Conservation (phyloP, 345 rosid species). For the Odontarrhena argentea region DNA sequence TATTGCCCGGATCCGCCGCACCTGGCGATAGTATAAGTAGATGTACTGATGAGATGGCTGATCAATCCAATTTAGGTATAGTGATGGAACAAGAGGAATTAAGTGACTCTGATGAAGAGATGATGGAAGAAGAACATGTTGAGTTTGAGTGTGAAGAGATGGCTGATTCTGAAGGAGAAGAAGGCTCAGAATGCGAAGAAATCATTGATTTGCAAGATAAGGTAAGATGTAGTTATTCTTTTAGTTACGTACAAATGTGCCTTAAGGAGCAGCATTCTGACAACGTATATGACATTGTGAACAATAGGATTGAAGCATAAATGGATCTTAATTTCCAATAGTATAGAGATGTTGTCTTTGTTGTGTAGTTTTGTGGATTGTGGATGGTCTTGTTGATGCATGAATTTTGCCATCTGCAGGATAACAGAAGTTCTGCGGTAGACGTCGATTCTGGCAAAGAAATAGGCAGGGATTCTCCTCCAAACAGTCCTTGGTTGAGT, state of each 20-base stretch:
- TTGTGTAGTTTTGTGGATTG: constrained; percentile 26
- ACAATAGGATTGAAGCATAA: constrained; percentile 10
- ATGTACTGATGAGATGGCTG: constrained; percentile 50
- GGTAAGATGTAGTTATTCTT: constrained; percentile 45
- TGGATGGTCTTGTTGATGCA: constrained; percentile 28
- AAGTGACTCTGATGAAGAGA: constrained; percentile 93
- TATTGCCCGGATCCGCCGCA: constrained; percentile 36
- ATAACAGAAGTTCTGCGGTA: constrained; percentile 35
- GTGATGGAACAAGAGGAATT: constrained; percentile 99
- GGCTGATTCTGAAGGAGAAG: constrained; percentile 96
- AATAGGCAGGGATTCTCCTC: constrained; percentile 48
- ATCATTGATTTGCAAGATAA: constrained; percentile 48
- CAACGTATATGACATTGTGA: constrained; percentile 26
- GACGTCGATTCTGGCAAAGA: constrained; percentile 46
- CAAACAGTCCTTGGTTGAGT: constrained; percentile 72
- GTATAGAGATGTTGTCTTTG: constrained; percentile 17
- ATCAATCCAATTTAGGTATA: constrained; percentile 72
- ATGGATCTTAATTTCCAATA: constrained; percentile 23
- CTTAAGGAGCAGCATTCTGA: constrained; percentile 11
- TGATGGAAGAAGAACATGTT: constrained; percentile 72
- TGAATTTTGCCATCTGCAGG: constrained; percentile 47
- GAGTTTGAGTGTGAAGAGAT: constrained; percentile 99
- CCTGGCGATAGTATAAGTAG: constrained; percentile 38
- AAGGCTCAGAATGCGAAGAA: constrained; percentile 52
- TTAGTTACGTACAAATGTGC: constrained; percentile 13